Evolutionary conservation across 495 filamentous ascomycete genomes (phyloP), one percentile per base, ranked within the genome.

Genomic region (Penicillium ochrochloron): DNA sequence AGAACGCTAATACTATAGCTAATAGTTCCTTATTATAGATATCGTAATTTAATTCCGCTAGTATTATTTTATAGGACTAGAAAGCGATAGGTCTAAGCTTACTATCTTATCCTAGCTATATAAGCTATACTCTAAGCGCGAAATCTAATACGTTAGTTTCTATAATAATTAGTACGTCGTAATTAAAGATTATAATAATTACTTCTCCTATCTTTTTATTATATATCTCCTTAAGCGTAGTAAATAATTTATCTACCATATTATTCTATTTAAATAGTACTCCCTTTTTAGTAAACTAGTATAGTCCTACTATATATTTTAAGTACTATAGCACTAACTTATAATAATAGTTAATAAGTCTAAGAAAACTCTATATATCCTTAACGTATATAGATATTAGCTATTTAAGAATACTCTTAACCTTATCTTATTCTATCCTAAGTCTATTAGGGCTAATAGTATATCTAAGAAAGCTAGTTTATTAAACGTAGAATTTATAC

Each of bases 1-100:
- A 56, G 33, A 56, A 56, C 37, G 23, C 31, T 37, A 37, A 56
- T 23, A 56, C 53, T 56, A 56, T 56, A 56, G 53, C 31, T 56
- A 56, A 8, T 56, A 56, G 33, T 56, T 56, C 53, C n/a, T 56
- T 56, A 56, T 56, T 10, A 10, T 56, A 10, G 5, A 56, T 56
- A 56, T 37, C 7, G 7, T 56, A 56, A 8, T 56, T 56, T 17
- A 56, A 31, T 8, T 56, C 31, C 37, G 15, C 53, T 56, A 37
- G 31, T 5, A 56, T 56, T 37, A 56, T 56, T 15, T 56, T 56
- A 0, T 7, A 9, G 21, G n/a, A 56, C 31, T 56, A 56, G 53
- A 56, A 56, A 9, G 21, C 7, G 4, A 56, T 56, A 56, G 31
- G n/a, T 56, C 53, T 56, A 37, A 56, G 53, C 31, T 56, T 56